Base-by-base conservation (phyloP, 1,284 basidiomycete genomes). In the Trichosporon sp. region DNA sequence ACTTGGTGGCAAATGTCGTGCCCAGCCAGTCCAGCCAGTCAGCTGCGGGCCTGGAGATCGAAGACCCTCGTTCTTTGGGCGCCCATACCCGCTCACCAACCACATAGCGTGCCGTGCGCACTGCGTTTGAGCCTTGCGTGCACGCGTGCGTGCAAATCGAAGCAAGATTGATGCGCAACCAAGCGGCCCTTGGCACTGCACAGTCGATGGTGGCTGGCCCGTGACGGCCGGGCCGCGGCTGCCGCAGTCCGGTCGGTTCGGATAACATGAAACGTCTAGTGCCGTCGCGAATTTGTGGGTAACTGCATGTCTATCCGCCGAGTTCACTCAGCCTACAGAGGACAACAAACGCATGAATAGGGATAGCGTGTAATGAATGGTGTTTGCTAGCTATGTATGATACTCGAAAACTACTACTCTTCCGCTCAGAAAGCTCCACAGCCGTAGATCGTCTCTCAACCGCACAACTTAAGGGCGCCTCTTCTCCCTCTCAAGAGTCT, bases 281-380 rank as follows among this genome's bases (percentile, higher is more conserved):
- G 25, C 31, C 49, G 49, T 19, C 27, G 31, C 49, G 31, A n/a
- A 10, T 52, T 27, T 2, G 21, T 27, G 49, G 49, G 27, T n/a
- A 52, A n/a, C 49, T 52, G 49, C 49, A 52, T 52, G 49, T 52
- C 49, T 52, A 52, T 29, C 37, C 37, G 37, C 37, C 19, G 37
- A 44, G 37, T 29, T 52, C 25, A 16, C 25, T n/a, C 25, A 29
- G 25, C 16, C 49, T 52, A 29, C 49, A 52, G 27, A 44, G 23
- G 37, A 44, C 37, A 29, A 49, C 46, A 31, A 27, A 59, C 9
- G 32, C 49, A 54, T 19, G 60, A 9, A 27, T 46, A 37, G 19
- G 16, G 19, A 8, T 37, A 61, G 31, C 25, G 65, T 25, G 69
- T 64, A 59, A 31, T 49, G 11, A 46, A 31, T 59, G 21, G 19